A percentile compares a stretch with the other conserved stretches of the same genome.
Conservation (phyloP, 768 basidiomycete species). For the Tricholoma matsutake region DNA sequence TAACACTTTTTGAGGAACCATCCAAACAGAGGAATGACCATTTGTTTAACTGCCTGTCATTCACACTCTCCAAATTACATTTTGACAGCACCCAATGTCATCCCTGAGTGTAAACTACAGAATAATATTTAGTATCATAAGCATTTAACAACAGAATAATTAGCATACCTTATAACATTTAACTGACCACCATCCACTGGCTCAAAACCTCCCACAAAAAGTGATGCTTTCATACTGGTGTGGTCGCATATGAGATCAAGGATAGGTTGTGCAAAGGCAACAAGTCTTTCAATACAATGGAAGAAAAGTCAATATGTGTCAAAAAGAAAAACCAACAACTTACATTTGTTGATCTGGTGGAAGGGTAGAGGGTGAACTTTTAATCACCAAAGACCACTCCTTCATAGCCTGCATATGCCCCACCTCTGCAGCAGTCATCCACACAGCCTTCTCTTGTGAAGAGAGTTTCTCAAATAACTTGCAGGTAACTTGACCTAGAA, state of each 20-base stretch:
- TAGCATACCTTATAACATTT: constrained; percentile 1
- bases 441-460: neutral
- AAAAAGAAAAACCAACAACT: too few species aligned
- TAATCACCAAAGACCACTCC: neutral
- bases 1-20: constrained; percentile 13
- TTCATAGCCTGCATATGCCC: neutral
- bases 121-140: neutral
- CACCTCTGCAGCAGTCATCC: neutral
- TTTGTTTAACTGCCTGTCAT: constrained; percentile 5
- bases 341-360: neutral
- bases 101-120: constrained; percentile 20
- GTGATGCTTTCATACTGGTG: neutral
- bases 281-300: neutral
- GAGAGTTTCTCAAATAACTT: neutral
- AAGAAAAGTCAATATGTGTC: neutral
- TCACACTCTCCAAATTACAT: constrained; percentile 18
- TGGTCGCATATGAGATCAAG: constrained; percentile 5
- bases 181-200: neutral
- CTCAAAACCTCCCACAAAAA: neutral
- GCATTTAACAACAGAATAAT: neutral
- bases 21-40: constrained; percentile 14
- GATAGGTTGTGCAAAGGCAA: constrained; percentile 8
- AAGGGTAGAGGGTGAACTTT: neutral
- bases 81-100: constrained; percentile 11
- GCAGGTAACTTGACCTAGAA: neutral